phyloP scores from a whole-genome alignment of 805 yeast genomes.

The Blastobotrys parvus region DNA sequence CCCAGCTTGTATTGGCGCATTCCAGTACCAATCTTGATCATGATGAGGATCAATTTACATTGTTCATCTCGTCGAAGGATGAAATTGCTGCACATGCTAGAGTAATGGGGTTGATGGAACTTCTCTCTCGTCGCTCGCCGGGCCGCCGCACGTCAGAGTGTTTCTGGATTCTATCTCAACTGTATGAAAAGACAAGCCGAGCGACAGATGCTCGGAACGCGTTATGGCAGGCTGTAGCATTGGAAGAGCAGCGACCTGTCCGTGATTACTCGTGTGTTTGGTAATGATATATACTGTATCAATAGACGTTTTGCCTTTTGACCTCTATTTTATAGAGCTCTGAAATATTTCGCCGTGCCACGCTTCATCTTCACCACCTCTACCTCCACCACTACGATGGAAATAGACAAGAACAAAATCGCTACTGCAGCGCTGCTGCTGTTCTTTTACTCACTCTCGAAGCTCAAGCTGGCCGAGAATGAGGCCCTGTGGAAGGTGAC shows the following conservation, averaged over 20 bases:
- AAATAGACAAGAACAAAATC: too few species aligned
- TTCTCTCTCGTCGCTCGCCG: constrained; percentile 30
- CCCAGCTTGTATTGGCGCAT: constrained; percentile 12
- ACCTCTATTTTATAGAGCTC: too few species aligned
- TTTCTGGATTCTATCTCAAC: constrained; percentile 58
- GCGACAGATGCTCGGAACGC: constrained; percentile 39
- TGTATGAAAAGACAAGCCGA: constrained; percentile 54
- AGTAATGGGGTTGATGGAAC: constrained; percentile 32
- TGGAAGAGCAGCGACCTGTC: constrained; percentile 53
- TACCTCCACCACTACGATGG: too few species aligned
- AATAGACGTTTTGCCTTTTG: too few species aligned
- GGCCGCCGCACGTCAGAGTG: constrained; percentile 48
- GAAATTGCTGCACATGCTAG: constrained; percentile 49
- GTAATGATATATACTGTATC: too few species aligned
- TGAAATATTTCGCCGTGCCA: too few species aligned
- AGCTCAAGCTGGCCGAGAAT: too few species aligned
- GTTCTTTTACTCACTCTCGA: too few species aligned
- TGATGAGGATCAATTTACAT: constrained; percentile 20
- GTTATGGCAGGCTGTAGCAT: constrained; percentile 55
- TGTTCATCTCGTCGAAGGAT: constrained; percentile 50
- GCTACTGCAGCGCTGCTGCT: too few species aligned
- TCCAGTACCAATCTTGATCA: neutral
- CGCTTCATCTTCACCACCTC: too few species aligned
- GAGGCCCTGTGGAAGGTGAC: too few species aligned
- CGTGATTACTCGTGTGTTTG: constrained; percentile 26